These are phyloP conservation scores for Tricharina praecox DNA, from an alignment of 495 filamentous ascomycete genomes.

Conservation along the genomic window DNA sequence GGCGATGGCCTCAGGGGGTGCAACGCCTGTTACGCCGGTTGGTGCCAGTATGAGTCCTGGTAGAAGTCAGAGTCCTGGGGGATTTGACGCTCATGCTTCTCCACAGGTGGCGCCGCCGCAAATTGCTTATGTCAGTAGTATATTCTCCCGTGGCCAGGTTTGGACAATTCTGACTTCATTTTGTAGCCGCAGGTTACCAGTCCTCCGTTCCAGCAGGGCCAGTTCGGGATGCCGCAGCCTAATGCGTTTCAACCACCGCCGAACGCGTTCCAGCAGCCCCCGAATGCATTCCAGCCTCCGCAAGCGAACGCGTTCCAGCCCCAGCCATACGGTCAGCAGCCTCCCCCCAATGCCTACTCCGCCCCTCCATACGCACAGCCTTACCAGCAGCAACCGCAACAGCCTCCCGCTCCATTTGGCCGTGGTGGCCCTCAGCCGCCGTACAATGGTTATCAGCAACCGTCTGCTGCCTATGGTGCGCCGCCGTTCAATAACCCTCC, in stretches of 20 bases:
- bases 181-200: constrained; percentile 14
- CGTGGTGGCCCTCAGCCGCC: constrained; percentile 14
- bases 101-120: constrained; percentile 14
- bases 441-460: constrained; percentile 18
- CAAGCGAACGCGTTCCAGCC: not conserved
- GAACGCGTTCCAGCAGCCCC: not conserved
- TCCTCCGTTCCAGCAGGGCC: constrained; percentile 20
- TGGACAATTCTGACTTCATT: not conserved
- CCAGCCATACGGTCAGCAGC: not conserved
- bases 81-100: constrained; percentile 19
- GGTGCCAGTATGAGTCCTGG: constrained; percentile 17
- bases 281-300: not conserved
- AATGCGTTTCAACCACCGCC: not conserved
- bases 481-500: constrained; percentile 15
- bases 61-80: constrained; percentile 20
- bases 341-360: constrained; percentile 1
- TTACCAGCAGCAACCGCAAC: not conserved
- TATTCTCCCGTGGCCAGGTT: not conserved
- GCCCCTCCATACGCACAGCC: constrained; percentile 5
- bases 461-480: too few relatives aligned
- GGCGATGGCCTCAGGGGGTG: constrained; percentile 20
- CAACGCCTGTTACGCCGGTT: constrained; percentile 6
- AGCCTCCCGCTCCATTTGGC: constrained; percentile 15
- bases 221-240: constrained; percentile 17
- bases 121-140: constrained; percentile 24